Percentiles rank a stretch among this genome's conserved stretches.
phyloP scores from a whole-genome alignment of 768 basidiomycete species.

The Cystofilobasidium ferigula region DNA sequence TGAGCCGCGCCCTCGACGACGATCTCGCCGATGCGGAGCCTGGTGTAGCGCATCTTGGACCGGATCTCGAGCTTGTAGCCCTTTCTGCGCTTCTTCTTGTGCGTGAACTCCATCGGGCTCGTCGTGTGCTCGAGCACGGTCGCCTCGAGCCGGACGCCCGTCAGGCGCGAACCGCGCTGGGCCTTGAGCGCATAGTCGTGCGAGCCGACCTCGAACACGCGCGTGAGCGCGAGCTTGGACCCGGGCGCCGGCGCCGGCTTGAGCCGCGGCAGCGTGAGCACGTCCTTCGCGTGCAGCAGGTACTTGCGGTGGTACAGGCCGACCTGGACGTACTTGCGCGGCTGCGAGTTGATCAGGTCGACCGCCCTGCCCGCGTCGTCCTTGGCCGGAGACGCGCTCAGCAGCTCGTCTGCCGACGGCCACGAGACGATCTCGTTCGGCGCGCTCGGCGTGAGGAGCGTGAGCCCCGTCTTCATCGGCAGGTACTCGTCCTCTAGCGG shows the following conservation, averaged over 20 bases:
- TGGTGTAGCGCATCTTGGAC: constrained; percentile 91
- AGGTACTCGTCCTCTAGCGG: background rate
- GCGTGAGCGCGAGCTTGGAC: constrained; percentile 65
- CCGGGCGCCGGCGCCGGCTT: constrained; percentile 65
- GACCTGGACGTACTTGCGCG: constrained; percentile 83
- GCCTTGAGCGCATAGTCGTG: constrained; percentile 78
- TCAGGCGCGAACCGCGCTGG: constrained; percentile 27
- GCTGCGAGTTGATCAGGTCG: constrained; percentile 52
- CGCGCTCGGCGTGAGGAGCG: background rate
- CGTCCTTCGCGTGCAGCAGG: constrained; percentile 76
- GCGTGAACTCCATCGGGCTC: constrained; percentile 74
- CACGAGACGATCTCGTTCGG: background rate
- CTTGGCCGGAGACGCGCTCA: background rate
- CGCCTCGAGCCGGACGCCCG: constrained; percentile 49
- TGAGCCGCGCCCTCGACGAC: background rate
- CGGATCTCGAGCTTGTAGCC: constrained; percentile 88
- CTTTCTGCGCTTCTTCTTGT: constrained; percentile 98
- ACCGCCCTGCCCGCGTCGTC: background rate
- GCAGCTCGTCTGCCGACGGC: background rate
- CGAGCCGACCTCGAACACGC: constrained; percentile 89
- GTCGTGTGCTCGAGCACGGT: constrained; percentile 98
- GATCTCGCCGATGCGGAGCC: constrained; percentile 80
- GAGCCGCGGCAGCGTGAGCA: constrained; percentile 85
- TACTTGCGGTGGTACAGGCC: constrained; percentile 77
- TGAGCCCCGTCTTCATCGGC: background rate